These are phyloP conservation scores for Xanthoceras sorbifolium DNA, from an alignment of 345 rosid species.

Conservation along the genomic window DNA sequence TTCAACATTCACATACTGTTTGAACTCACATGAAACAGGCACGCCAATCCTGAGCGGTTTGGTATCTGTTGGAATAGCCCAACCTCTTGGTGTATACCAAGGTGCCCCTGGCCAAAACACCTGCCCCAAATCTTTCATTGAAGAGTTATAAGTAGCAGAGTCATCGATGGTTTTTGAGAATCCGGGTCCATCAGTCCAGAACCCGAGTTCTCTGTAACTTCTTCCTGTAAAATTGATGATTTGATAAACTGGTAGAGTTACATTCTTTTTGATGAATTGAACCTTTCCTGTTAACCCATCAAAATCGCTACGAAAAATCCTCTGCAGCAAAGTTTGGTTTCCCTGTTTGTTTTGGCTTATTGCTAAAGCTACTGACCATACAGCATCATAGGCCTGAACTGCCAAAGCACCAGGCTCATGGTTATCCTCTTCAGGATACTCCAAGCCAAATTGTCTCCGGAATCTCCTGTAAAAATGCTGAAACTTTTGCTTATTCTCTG, in stretches of 20 bases:
- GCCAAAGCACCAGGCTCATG: conserved; percentile 29
- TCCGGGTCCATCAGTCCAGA: conserved; percentile 29
- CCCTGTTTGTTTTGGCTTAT: neutral
- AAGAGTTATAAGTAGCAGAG: neutral
- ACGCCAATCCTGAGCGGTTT: conserved; percentile 27
- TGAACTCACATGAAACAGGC: conserved; percentile 1
- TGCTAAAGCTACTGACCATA: conserved; percentile 16
- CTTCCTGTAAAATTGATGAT: conserved; percentile 30
- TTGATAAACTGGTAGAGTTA: conserved; percentile 8
- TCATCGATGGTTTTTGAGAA: conserved; percentile 14
- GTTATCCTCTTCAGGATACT: conserved; percentile 21
- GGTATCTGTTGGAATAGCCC: conserved; percentile 10
- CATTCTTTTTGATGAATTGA: conserved; percentile 17
- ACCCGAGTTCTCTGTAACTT: conserved; percentile 27
- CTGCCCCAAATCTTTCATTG: conserved; percentile 24
- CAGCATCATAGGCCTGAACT: conserved; percentile 29
- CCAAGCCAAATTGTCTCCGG: conserved; percentile 12
- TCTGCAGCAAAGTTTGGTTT: neutral
- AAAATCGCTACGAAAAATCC: conserved; percentile 7
- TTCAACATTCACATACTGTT: neutral
- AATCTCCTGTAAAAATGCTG: conserved; percentile 18
- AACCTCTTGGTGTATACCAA: conserved; percentile 24
- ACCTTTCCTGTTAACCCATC: conserved; percentile 24
- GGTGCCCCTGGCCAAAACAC: conserved; percentile 36
- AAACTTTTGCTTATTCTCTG: neutral